Evolutionary conservation across 257 asterid genomes (phyloP), one percentile per base, ranked within the genome.

Genomic region (Leptodermis oblonga): DNA sequence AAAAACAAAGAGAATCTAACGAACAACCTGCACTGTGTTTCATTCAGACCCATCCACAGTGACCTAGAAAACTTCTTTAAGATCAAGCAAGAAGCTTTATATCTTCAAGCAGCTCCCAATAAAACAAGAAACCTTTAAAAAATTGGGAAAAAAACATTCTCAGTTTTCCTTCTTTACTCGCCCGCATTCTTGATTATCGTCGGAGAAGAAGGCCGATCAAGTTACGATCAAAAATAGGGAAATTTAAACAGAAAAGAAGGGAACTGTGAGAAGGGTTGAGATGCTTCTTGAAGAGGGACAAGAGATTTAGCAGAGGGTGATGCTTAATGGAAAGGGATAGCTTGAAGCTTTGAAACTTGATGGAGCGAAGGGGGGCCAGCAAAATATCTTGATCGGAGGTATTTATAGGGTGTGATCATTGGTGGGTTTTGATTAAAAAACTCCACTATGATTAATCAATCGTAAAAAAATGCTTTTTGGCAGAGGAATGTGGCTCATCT

Each of bases 281-380:
- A 4, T 55, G 77, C 51, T 73, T 31, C 67, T 31, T 41, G 67
- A 43, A 26, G 71, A 61, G 72, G 34, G 52, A 65, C 77, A 65
- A 12, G 67, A 37, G 22, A 71, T 53, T 2, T 55, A 45, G 68
- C 11, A 73, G 53, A 42, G 52, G 43, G 15, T 22, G 65, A 31
- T 3, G 31, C 4, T 12, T 18, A 55, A 34, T 14, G 1, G 37
- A 42, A 22, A 20, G 34, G 14, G 33, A 36, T 10, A 25, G n/a
- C 28, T 8, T 13, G 58, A n/a, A n/a, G n/a, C n/a, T 28, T 52
- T 52, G 30, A n/a, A 25, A 52, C n/a, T 52, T 6, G 65, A 15
- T 4, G 25, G 9, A 33, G 22, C 22, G 3, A 2, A 3, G 39
- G 7, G 46, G 60, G 62, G 63, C 5, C 65, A 14, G 37, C 51